Percentiles rank a stretch among this genome's conserved stretches.
Evolutionary conservation across 1,284 basidiomycete genomes (phyloP).

Genomic region (Abortiporus biennis): DNA sequence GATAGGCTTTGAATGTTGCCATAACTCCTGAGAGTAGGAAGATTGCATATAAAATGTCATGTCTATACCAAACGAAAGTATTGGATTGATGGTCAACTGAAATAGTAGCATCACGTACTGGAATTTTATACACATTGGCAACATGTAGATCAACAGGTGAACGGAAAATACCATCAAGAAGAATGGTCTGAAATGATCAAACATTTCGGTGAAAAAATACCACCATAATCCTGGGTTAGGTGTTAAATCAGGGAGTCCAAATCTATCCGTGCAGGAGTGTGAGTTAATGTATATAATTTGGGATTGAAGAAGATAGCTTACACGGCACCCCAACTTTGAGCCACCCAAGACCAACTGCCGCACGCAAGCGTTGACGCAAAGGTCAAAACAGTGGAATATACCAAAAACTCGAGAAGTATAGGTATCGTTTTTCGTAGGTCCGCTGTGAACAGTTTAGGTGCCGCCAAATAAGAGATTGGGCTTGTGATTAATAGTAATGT

Average conservation of each 20-base stretch:
- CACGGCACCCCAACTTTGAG: slow-evolving; percentile 82
- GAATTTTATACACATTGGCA: slow-evolving; percentile 86
- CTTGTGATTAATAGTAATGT: slow-evolving; percentile 57
- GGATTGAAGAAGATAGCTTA: slow-evolving; percentile 32
- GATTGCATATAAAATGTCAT: slow-evolving; percentile 80
- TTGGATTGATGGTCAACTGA: not conserved
- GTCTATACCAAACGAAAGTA: slow-evolving; percentile 34
- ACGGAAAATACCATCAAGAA: slow-evolving; percentile 96
- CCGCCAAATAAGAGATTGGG: slow-evolving; percentile 59
- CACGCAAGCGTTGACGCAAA: slow-evolving; percentile 46
- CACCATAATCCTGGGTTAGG: slow-evolving; percentile 96
- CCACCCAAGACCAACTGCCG: slow-evolving; percentile 61
- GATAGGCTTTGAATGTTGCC: slow-evolving; percentile 89
- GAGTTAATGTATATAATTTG: not conserved
- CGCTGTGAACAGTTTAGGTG: slow-evolving; percentile 41
- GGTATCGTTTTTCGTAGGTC: slow-evolving; percentile 31
- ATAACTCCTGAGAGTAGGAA: slow-evolving; percentile 77
- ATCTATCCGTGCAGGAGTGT: slow-evolving; percentile 16
- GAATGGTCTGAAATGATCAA: slow-evolving; percentile 94
- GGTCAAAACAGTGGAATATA: slow-evolving; percentile 44
- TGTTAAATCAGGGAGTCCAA: slow-evolving; percentile 73
- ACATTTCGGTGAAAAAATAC: slow-evolving; percentile 99
- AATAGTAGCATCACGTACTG: slow-evolving; percentile 39
- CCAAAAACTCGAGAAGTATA: slow-evolving; percentile 40
- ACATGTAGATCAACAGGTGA: slow-evolving; percentile 81